Conservation (phyloP, 805 yeast genomes). For the Candida arabinofermentans region DNA sequence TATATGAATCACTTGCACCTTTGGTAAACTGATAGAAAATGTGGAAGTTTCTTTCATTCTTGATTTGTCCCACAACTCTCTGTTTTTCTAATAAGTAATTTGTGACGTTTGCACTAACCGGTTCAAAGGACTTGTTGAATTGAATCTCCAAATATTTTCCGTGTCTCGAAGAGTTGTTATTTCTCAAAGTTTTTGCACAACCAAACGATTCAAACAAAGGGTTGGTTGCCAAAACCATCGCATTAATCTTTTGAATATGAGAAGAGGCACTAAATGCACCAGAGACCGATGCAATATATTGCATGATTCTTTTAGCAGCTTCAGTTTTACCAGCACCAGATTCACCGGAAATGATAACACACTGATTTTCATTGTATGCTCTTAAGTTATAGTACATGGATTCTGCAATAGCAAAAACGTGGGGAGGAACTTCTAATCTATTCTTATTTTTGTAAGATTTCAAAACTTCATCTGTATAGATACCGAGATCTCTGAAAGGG, state of each 20-base stretch:
- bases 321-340: conserved; percentile 98
- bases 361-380: conserved; percentile 89
- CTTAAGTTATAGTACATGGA: conserved; percentile 93
- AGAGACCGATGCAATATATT: conserved; percentile 86
- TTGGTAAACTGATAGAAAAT: conserved; percentile 95
- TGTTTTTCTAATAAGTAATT: conserved; percentile 92
- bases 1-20: conserved; percentile 79
- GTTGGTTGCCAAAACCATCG: conserved; percentile 96
- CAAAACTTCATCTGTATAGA: conserved; percentile 77
- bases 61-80: conserved; percentile 93
- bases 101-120: conserved; percentile 93
- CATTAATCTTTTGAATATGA: conserved; percentile 84
- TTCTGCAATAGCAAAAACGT: conserved; percentile 97
- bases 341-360: conserved; percentile 96
- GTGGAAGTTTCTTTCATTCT: conserved; percentile 92
- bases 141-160: conserved; percentile 91
- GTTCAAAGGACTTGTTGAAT: conserved; percentile 79
- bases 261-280: conserved; percentile 59
- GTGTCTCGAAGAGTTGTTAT: conserved; percentile 86
- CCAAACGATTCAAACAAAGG: conserved; percentile 90
- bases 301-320: conserved; percentile 97
- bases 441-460: conserved; percentile 84
- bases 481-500: conserved; percentile 95
- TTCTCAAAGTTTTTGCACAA: conserved; percentile 87
- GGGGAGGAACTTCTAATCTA: conserved; percentile 95